phyloP scores from a whole-genome alignment of 2,329 filamentous ascomycete genomes.

The Pseudonectria buxi region DNA sequence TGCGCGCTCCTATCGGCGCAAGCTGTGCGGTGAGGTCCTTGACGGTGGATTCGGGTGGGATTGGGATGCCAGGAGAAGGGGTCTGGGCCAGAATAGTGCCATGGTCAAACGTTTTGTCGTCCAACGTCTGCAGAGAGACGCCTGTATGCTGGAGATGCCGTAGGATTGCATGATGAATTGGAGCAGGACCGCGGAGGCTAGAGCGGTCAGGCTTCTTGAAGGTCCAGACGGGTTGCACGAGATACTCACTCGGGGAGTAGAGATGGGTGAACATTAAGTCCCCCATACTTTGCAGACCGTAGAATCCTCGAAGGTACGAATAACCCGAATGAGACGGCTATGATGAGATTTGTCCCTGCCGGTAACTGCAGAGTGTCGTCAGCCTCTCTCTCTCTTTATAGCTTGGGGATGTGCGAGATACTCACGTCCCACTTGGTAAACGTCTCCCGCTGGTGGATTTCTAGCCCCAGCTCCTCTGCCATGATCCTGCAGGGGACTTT shows the following conservation, averaged over 20 bases:
- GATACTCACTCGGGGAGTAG: constrained; percentile 67
- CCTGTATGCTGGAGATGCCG: constrained; percentile 56
- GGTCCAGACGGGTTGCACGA: not conserved
- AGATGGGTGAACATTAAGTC: constrained; percentile 90
- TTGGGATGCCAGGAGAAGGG: constrained; percentile 47
- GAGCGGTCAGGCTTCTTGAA: not conserved
- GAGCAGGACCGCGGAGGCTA: constrained; percentile 77
- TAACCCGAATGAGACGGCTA: constrained; percentile 91
- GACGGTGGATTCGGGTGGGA: constrained; percentile 39
- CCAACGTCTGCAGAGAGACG: constrained; percentile 80
- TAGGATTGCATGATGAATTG: constrained; percentile 78
- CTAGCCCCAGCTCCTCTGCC: constrained; percentile 57
- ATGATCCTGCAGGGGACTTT: constrained; percentile 66
- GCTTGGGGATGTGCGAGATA: not conserved
- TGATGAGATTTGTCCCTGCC: constrained; percentile 62
- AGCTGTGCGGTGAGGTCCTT: constrained; percentile 40
- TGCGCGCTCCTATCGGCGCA: constrained; percentile 56
- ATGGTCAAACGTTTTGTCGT: constrained; percentile 69
- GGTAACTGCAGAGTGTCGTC: constrained; percentile 42
- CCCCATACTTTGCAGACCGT: constrained; percentile 65
- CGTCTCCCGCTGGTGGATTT: constrained; percentile 68
- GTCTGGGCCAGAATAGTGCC: constrained; percentile 70
- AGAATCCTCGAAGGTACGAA: constrained; percentile 77
- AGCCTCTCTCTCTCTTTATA: not conserved
- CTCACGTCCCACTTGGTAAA: constrained; percentile 75